phyloP scores from a whole-genome alignment of 1,284 basidiomycete genomes.

The Cutaneotrichosporon arboriforme region DNA sequence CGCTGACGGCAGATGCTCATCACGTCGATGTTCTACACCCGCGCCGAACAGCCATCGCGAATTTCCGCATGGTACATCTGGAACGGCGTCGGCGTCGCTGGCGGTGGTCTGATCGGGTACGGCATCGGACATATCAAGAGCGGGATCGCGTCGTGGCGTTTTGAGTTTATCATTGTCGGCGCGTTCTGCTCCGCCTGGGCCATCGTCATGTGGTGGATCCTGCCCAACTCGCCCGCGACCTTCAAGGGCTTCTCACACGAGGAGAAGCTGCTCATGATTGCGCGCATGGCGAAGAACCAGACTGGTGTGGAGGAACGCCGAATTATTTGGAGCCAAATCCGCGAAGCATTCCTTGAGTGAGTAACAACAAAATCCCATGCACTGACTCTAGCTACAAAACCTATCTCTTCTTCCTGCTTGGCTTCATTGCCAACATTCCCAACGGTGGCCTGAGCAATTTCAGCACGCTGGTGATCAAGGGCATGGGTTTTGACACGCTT shows the following conservation, averaged over 20 bases:
- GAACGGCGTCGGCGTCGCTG: slow-evolving; percentile 46
- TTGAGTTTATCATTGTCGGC: slow-evolving; percentile 48
- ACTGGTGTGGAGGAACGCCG: slow-evolving; percentile 48
- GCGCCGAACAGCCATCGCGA: slow-evolving; percentile 43
- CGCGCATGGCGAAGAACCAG: slow-evolving; percentile 45
- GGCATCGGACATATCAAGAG: slow-evolving; percentile 45
- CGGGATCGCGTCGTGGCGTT: slow-evolving; percentile 43
- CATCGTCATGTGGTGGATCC: slow-evolving; percentile 33
- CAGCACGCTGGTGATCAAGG: slow-evolving; percentile 46
- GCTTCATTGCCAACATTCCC: slow-evolving; percentile 45
- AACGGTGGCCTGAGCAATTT: slow-evolving; percentile 44
- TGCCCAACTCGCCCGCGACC: slow-evolving; percentile 45
- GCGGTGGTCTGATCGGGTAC: slow-evolving; percentile 38
- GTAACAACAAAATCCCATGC: slow-evolving; percentile 26
- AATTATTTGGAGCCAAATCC: slow-evolving; percentile 48
- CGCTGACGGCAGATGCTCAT: slow-evolving; percentile 28
- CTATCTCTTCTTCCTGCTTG: slow-evolving; percentile 40
- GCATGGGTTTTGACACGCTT: slow-evolving; percentile 41
- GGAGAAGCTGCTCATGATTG: slow-evolving; percentile 48
- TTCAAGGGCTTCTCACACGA: slow-evolving; percentile 44
- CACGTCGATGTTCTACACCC: slow-evolving; percentile 43
- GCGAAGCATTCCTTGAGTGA: slow-evolving; percentile 44
- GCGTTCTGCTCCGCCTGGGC: slow-evolving; percentile 42
- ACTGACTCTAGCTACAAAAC: slow-evolving; percentile 24
- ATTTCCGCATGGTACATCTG: slow-evolving; percentile 45